These are phyloP conservation scores for Vigna reflexopilosa DNA, from an alignment of 306 rosid species.

Conservation along the genomic window DNA sequence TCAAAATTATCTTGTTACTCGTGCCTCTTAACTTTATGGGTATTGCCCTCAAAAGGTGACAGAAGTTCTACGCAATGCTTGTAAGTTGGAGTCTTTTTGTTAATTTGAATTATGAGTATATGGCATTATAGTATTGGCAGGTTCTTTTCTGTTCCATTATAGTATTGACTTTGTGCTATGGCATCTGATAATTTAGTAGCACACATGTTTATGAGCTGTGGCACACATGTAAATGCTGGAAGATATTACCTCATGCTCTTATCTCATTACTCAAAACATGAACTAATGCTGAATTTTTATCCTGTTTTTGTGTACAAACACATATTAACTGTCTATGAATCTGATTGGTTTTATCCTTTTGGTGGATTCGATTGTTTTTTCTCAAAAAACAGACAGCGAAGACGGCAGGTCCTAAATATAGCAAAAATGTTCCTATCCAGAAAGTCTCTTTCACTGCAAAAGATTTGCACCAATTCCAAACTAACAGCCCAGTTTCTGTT, in stretches of 20 bases:
- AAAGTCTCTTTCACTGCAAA: constrained; percentile 45
- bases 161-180: background rate
- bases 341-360: constrained; percentile 33
- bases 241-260: constrained; percentile 9
- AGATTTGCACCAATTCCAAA: constrained; percentile 43
- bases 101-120: no score
- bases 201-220: background rate
- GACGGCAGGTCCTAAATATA: constrained; percentile 10
- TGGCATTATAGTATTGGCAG: background rate
- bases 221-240: constrained; percentile 35
- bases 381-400: constrained; percentile 11
- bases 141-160: background rate
- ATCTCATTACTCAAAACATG: background rate
- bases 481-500: constrained; percentile 68
- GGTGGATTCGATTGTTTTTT: constrained; percentile 15
- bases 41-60: no score
- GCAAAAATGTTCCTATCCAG: constrained; percentile 33
- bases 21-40: no score
- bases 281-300: background rate
- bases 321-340: background rate
- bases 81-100: no score
- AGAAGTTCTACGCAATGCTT: no score
- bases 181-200: constrained; percentile 14
- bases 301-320: constrained; percentile 2
- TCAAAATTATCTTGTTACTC: no score